phyloP scores from a whole-genome alignment of 441 rosid species.

The Caryocar brasiliense region DNA sequence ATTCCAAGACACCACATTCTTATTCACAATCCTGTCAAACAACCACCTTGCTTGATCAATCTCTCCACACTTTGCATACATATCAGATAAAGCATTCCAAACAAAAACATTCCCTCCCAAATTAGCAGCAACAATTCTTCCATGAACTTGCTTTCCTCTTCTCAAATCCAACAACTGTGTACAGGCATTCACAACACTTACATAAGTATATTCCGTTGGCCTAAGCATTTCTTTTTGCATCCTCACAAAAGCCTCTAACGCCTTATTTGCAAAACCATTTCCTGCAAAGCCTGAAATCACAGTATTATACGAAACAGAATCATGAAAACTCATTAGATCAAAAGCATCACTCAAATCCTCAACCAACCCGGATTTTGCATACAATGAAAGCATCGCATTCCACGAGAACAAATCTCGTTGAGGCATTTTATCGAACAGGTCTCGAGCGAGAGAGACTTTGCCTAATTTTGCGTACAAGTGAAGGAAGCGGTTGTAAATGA shows the following conservation, averaged over 20 bases:
- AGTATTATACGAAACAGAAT: slow-evolving; percentile 25
- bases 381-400: slow-evolving; percentile 36
- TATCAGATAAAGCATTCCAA: slow-evolving; percentile 29
- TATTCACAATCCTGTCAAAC: slow-evolving; percentile 18
- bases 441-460: slow-evolving; percentile 20
- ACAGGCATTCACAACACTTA: slow-evolving; percentile 30
- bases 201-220: slow-evolving; percentile 25
- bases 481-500: slow-evolving; percentile 46
- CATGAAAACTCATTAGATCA: slow-evolving; percentile 17
- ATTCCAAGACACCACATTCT: slow-evolving; percentile 32
- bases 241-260: slow-evolving; percentile 19
- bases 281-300: slow-evolving; percentile 16
- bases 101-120: slow-evolving; percentile 19
- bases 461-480: slow-evolving; percentile 35
- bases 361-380: slow-evolving; percentile 13
- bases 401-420: slow-evolving; percentile 37
- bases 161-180: slow-evolving; percentile 25
- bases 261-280: slow-evolving; percentile 17
- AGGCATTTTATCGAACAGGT: slow-evolving; percentile 53
- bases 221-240: slow-evolving; percentile 21
- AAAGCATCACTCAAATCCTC: slow-evolving; percentile 20
- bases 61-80: slow-evolving; percentile 33
- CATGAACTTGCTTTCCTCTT: slow-evolving; percentile 31
- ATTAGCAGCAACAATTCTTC: slow-evolving; percentile 19
- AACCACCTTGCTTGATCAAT: slow-evolving; percentile 23